A percentile compares a stretch with the other conserved stretches of the same genome.
These are phyloP conservation scores for Parmelia sp. DNA, from an alignment of 495 filamentous ascomycete species.

Conservation along the genomic window DNA sequence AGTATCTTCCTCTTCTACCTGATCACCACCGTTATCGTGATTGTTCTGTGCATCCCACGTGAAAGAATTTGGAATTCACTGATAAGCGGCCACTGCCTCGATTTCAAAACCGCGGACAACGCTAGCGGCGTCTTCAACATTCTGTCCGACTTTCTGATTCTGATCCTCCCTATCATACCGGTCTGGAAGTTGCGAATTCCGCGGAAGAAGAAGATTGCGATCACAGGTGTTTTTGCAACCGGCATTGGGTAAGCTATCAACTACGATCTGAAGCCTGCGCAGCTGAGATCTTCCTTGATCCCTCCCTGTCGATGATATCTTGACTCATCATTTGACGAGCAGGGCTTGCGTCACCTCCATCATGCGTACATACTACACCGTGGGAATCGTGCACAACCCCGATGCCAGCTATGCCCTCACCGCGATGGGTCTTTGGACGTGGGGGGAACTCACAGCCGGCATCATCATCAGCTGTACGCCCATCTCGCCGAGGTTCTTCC, in stretches of 20 bases:
- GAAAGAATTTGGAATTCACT: constrained; percentile 33
- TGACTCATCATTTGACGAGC: no score
- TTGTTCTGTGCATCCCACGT: constrained; percentile 31
- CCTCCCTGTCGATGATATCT: no score
- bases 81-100: constrained; percentile 35
- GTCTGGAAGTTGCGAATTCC: constrained; percentile 22
- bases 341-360: constrained; percentile 22
- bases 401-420: constrained; percentile 19
- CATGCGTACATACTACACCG: constrained; percentile 20
- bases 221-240: constrained; percentile 16
- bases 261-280: no score
- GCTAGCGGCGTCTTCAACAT: constrained; percentile 20
- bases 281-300: no score
- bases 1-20: constrained; percentile 15
- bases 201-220: constrained; percentile 3
- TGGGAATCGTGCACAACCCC: background rate
- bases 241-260: constrained; percentile 18
- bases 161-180: constrained; percentile 18
- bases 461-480: constrained; percentile 22
- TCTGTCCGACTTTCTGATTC: constrained; percentile 10
- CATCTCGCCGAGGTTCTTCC: constrained; percentile 20
- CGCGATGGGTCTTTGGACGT: constrained; percentile 16
- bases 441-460: constrained; percentile 14
- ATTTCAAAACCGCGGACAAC: constrained; percentile 24
- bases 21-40: background rate